phyloP scores from a whole-genome alignment of 441 rosid genomes.

The Theobroma grandiflorum region DNA sequence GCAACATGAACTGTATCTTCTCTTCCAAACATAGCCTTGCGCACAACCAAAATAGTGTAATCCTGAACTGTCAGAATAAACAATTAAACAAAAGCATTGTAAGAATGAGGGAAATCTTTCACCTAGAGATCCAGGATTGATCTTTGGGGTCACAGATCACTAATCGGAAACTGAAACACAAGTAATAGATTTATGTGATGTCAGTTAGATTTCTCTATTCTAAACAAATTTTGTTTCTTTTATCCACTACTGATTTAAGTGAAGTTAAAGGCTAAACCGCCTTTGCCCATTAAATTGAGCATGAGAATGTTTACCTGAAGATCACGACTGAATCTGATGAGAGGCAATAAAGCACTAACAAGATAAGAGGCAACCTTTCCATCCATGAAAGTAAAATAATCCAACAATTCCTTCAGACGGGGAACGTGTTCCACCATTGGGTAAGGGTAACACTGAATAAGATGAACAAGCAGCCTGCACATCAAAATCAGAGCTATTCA shows the following conservation, averaged over 20 bases:
- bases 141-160: not conserved
- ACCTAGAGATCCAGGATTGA: not conserved
- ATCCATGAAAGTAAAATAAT: conserved; percentile 79
- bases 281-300: conserved; percentile 16
- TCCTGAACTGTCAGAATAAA: conserved; percentile 49
- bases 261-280: not conserved
- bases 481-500: conserved; percentile 29
- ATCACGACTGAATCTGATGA: conserved; percentile 65
- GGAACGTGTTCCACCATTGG: conserved; percentile 68
- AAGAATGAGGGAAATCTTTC: not conserved
- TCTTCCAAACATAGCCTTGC: conserved; percentile 84
- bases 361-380: conserved; percentile 66
- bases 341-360: conserved; percentile 69
- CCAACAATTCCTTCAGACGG: conserved; percentile 79
- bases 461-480: conserved; percentile 65
- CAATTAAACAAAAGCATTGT: not conserved
- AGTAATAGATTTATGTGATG: not conserved
- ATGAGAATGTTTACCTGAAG: conserved; percentile 58
- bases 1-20: conserved; percentile 78
- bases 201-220: not conserved
- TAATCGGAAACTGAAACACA: conserved; percentile 16
- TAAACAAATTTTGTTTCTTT: not conserved
- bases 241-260: not conserved
- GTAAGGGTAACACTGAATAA: conserved; percentile 61
- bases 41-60: conserved; percentile 72